Conservation (phyloP, 2,329 filamentous ascomycete species). For the Hymenoscyphus occultus region DNA sequence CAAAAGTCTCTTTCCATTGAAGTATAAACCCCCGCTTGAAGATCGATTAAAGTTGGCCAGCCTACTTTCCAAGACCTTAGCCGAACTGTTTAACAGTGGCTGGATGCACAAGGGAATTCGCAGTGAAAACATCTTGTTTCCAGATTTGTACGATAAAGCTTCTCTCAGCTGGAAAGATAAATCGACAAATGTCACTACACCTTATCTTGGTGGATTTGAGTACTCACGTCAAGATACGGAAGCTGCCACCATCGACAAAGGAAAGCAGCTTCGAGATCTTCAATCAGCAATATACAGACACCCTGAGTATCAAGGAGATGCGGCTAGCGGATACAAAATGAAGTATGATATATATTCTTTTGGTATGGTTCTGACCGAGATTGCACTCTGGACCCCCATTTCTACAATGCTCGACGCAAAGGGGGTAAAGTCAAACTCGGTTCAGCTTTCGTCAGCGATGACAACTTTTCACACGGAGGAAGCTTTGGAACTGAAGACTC, state of each 20-base stretch:
- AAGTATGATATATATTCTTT: conserved; percentile 1
- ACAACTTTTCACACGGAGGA: not conserved
- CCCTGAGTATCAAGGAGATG: not conserved
- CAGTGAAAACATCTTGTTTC: not conserved
- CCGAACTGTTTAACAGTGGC: not conserved
- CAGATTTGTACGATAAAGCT: not conserved
- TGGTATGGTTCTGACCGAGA: not conserved
- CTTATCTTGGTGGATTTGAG: not conserved
- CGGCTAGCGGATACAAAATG: not conserved
- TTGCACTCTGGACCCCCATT: not conserved
- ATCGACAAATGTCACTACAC: not conserved
- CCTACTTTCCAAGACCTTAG: not conserved
- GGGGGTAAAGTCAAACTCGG: not conserved
- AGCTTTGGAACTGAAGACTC: not conserved
- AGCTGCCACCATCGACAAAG: not conserved
- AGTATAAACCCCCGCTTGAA: not conserved
- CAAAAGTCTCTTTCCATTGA: not conserved
- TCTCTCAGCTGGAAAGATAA: not conserved
- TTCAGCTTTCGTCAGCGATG: not conserved
- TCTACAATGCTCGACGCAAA: not conserved
- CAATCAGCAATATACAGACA: not conserved
- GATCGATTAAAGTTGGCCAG: not conserved
- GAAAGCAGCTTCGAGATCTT: not conserved
- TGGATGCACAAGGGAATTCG: not conserved
- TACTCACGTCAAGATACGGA: not conserved